phyloP scores from a whole-genome alignment of 805 yeast species.

The Maudiozyma turicensis region DNA sequence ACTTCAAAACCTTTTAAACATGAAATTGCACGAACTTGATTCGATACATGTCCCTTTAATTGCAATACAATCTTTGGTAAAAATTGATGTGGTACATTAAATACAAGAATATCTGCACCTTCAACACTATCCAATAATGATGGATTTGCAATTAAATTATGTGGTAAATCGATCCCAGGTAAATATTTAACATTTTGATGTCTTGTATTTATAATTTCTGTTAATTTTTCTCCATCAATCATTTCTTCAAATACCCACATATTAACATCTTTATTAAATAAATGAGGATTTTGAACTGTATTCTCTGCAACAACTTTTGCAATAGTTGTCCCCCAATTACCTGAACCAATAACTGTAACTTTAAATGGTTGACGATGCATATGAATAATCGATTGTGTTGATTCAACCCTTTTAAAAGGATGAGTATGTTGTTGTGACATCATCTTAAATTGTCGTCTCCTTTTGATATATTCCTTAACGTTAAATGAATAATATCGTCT shows the following conservation, averaged over 20 bases:
- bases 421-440: background rate
- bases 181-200: conserved; percentile 94
- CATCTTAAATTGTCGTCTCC: background rate
- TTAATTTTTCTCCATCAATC: conserved; percentile 66
- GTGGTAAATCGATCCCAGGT: conserved; percentile 77
- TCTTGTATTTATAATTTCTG: conserved; percentile 79
- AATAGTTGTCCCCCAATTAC: conserved; percentile 97
- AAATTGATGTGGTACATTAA: conserved; percentile 97
- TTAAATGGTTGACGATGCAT: conserved; percentile 33
- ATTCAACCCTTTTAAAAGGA: conserved; percentile 1
- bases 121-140: conserved; percentile 64
- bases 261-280: conserved; percentile 65
- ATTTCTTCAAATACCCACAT: conserved; percentile 97
- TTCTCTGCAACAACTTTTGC: conserved; percentile 94
- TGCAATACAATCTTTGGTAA: conserved; percentile 66
- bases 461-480: background rate
- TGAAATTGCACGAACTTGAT: conserved; percentile 76
- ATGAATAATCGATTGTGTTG: background rate
- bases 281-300: conserved; percentile 57
- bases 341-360: conserved; percentile 83
- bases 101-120: conserved; percentile 78
- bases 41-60: conserved; percentile 64
- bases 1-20: conserved; percentile 95
- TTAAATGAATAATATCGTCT: background rate
- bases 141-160: conserved; percentile 79